Evolutionary conservation across 768 basidiomycete species (phyloP).

Genomic region (Candolleomyces eurysporus): DNA sequence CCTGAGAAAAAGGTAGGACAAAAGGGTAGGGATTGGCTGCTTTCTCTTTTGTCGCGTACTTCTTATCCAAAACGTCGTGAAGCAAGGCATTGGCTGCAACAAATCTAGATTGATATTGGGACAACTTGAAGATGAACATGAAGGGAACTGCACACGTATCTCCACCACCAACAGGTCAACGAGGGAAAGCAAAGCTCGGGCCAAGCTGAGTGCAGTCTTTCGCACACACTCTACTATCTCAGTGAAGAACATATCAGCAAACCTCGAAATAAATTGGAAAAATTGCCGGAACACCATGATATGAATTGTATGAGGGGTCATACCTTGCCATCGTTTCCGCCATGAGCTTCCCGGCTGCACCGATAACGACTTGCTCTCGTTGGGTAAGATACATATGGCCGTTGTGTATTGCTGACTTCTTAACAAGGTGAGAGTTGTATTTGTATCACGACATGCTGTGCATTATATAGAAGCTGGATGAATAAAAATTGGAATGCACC

Average conservation of each 20-base stretch:
- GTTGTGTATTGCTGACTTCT: too few relatives aligned
- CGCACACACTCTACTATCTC: constrained; percentile 70
- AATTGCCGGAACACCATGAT: constrained; percentile 55
- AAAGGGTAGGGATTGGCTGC: constrained; percentile 62
- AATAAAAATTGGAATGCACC: too few relatives aligned
- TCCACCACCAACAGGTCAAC: constrained; percentile 79
- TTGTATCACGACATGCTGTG: too few relatives aligned
- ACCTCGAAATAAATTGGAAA: background rate
- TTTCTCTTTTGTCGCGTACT: constrained; percentile 62
- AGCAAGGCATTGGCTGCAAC: constrained; percentile 71
- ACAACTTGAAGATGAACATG: background rate
- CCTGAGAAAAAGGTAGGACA: constrained; percentile 64
- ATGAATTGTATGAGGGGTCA: constrained; percentile 78
- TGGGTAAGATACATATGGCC: too few relatives aligned
- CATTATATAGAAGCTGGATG: too few relatives aligned
- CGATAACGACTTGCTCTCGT: constrained; percentile 52
- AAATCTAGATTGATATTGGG: constrained; percentile 10
- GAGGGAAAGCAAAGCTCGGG: constrained; percentile 40
- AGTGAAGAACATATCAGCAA: background rate
- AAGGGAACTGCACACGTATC: constrained; percentile 37
- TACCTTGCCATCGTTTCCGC: constrained; percentile 69
- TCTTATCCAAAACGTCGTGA: constrained; percentile 86
- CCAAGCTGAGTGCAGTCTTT: constrained; percentile 70
- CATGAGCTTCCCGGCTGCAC: constrained; percentile 69
- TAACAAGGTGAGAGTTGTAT: too few relatives aligned